Evolutionary conservation across 768 basidiomycete species (phyloP), one percentile per base, ranked within the genome.

Genomic region (Strobilomyces dryophilus): DNA sequence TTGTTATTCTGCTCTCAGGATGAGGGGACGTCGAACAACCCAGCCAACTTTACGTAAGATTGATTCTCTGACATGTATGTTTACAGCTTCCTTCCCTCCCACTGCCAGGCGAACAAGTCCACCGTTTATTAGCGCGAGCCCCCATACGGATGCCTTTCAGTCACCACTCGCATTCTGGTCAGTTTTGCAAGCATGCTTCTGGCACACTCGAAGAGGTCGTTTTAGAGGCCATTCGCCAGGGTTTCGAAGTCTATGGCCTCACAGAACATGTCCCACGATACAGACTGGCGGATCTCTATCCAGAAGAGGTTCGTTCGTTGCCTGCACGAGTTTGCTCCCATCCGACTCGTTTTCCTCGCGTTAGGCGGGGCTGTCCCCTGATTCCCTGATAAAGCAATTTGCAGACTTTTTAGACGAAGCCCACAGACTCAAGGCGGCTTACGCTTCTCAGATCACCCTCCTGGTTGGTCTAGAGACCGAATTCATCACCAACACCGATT

Each of bases 241-340:
- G 84, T 0, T 98, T 98, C 66, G 73, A 79, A 53, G 75, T 88
- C 1, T 98, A 85, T 65, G 93, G 95, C 1, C 74, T 98, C 53
- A 90, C 87, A 5, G 97, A 98, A 72, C 97, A 98, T 69, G 87
- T 87, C 47, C 95, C 97, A 26, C 83, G 95, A 26, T 95, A 94
- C 71, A 79, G 92, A 52, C 52, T 61, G 2, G 68, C 78, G 32
- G 94, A 99, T 66, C 74, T 98, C 27, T 98, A 97, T 68, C 95
- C 95, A 18, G 97, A 98, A 75, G 97, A 99, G 83, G 94, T 95
- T 65, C 61, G 49, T 47, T 52, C 41, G 43, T 55, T 56, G 40
- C 60, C 49, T 46, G 42, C 44, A 44, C 45, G 26, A 42, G 51
- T 31, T 45, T 48, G 20, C 35, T 48, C 31, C 40, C 43, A 43